Evolutionary conservation across 2,329 filamentous ascomycete genomes (phyloP).

Genomic region (Cryoendolithus antarcticus): DNA sequence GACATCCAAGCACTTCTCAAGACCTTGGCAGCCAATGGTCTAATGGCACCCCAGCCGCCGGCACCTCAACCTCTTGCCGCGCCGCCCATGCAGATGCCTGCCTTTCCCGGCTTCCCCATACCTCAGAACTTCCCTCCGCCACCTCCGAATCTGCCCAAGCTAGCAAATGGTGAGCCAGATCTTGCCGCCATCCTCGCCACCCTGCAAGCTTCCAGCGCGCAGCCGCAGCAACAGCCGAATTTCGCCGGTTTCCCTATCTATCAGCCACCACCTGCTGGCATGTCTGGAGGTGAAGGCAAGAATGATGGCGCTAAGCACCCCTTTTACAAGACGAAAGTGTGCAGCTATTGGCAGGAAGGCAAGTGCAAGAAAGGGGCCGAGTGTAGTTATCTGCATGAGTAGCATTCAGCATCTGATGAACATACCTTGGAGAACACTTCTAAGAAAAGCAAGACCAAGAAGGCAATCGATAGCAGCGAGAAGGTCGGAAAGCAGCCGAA

Average conservation of each 20-base stretch:
- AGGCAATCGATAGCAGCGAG: too few relatives aligned
- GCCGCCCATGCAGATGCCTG: conserved; percentile 1
- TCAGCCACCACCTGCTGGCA: too few relatives aligned
- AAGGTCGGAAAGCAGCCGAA: too few relatives aligned
- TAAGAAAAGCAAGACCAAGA: too few relatives aligned
- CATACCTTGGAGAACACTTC: too few relatives aligned
- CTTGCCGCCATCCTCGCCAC: conserved; percentile 20
- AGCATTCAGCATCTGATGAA: conserved; percentile 1
- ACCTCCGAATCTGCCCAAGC: conserved; percentile 4
- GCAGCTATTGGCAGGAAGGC: conserved; percentile 42
- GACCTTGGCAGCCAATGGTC: background rate
- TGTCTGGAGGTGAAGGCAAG: conserved; percentile 7
- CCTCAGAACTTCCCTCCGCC: background rate
- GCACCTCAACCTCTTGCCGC: conserved; percentile 5
- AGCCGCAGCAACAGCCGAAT: background rate
- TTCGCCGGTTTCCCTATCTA: background rate
- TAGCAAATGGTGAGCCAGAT: conserved; percentile 12
- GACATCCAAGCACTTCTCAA: conserved; percentile 1
- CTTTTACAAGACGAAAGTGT: conserved; percentile 27
- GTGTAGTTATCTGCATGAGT: conserved; percentile 22
- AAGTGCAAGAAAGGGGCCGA: conserved; percentile 36
- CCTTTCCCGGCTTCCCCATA: conserved; percentile 1
- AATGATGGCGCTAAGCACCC: conserved; percentile 12
- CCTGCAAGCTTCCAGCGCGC: conserved; percentile 5
- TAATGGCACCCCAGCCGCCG: conserved; percentile 3